Conservation (phyloP, 2,329 filamentous ascomycete species). For the Verticillium longisporum region DNA sequence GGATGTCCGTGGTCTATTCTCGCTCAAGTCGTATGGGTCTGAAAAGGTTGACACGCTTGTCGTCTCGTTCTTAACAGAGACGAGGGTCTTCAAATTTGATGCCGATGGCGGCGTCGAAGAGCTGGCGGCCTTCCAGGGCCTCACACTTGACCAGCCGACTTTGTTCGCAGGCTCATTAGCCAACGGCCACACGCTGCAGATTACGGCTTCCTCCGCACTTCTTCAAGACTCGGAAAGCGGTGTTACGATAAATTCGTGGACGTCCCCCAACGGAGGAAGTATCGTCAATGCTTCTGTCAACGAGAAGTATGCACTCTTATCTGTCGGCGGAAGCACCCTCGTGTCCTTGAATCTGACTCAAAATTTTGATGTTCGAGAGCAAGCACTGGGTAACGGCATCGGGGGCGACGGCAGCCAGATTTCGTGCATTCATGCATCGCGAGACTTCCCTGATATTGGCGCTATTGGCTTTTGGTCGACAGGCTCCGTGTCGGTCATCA, state of each 20-base stretch:
- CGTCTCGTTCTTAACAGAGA: constrained; percentile 77
- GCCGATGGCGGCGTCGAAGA: constrained; percentile 77
- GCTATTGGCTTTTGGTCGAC: constrained; percentile 84
- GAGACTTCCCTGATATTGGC: constrained; percentile 56
- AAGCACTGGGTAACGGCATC: constrained; percentile 49
- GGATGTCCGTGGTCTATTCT: constrained; percentile 67
- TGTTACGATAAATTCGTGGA: constrained; percentile 10
- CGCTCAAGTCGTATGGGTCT: constrained; percentile 46
- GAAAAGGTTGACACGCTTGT: constrained; percentile 62
- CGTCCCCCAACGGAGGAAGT: constrained; percentile 29
- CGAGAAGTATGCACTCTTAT: constrained; percentile 61
- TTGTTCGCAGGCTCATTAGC: constrained; percentile 57
- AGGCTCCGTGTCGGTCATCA: constrained; percentile 70
- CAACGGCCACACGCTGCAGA: constrained; percentile 7
- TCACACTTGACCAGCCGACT: constrained; percentile 64
- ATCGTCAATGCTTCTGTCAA: constrained; percentile 80
- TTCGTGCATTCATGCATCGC: constrained; percentile 73
- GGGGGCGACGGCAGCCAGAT: constrained; percentile 56
- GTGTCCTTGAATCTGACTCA: constrained; percentile 59
- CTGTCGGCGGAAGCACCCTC: constrained; percentile 67
- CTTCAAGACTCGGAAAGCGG: constrained; percentile 10
- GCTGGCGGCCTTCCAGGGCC: constrained; percentile 65
- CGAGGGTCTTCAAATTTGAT: constrained; percentile 74
- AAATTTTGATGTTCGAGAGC: constrained; percentile 50
- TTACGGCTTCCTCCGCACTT: constrained; percentile 5